phyloP scores from a whole-genome alignment of 208 protist genomes.

The Trypanosoma mega region DNA sequence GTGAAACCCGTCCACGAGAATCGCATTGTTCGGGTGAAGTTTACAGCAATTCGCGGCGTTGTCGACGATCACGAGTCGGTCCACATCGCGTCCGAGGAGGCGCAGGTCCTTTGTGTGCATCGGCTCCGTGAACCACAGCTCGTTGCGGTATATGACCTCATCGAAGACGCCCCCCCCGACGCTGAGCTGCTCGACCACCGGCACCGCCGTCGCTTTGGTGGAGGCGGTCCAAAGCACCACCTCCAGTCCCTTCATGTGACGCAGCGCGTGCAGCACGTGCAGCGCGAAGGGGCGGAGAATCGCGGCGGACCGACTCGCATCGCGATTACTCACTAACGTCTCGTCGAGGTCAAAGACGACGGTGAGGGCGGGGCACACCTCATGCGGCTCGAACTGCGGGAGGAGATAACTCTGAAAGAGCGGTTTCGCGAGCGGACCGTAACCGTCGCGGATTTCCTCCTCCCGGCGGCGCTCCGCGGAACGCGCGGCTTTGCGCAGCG shows the following conservation, averaged over 20 bases:
- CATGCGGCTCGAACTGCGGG: slow-evolving; percentile 52
- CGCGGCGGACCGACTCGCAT: slow-evolving; percentile 41
- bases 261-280: slow-evolving; percentile 84
- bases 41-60: slow-evolving; percentile 93
- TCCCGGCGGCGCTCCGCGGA: slow-evolving; percentile 18
- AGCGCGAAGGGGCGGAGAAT: slow-evolving; percentile 86
- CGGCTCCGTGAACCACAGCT: slow-evolving; percentile 91
- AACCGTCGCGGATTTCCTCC: slow-evolving; percentile 12
- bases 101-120: slow-evolving; percentile 92
- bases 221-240: slow-evolving; percentile 93
- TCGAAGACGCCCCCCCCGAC: slow-evolving; percentile 77
- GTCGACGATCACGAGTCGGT: slow-evolving; percentile 88
- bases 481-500: slow-evolving; percentile 22
- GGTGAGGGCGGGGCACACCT: slow-evolving; percentile 67
- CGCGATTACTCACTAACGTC: slow-evolving; percentile 90
- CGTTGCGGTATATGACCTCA: slow-evolving; percentile 85
- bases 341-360: slow-evolving; percentile 93
- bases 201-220: slow-evolving; percentile 83
- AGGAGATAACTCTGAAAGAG: slow-evolving; percentile 60
- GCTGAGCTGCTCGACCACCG: slow-evolving; percentile 83
- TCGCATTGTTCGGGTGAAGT: slow-evolving; percentile 77
- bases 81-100: slow-evolving; percentile 89
- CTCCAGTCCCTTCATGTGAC: slow-evolving; percentile 82
- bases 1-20: slow-evolving; percentile 90
- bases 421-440: slow-evolving; percentile 31